Percentiles rank a stretch among this genome's conserved stretches.
These are phyloP conservation scores for Paramyrothecium sp. DNA, from an alignment of 2,329 filamentous ascomycete genomes.

Conservation along the genomic window DNA sequence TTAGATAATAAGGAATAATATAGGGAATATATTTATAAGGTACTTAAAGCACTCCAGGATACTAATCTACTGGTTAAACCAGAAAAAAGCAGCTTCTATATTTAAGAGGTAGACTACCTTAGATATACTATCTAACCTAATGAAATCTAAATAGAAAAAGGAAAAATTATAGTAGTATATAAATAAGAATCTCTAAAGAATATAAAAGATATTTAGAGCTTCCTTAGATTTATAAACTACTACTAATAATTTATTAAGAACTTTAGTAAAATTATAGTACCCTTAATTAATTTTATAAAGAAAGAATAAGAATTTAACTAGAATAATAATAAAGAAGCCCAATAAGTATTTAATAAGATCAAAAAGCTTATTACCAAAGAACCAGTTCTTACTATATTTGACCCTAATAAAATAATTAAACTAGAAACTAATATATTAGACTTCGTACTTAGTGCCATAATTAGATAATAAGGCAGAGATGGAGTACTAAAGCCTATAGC, in stretches of 20 bases:
- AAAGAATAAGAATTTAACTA: conserved; percentile 4
- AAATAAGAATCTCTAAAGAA: too few species aligned
- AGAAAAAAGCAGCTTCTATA: conserved; percentile 13
- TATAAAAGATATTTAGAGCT: too few species aligned
- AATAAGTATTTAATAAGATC: conserved; percentile 5
- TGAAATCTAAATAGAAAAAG: too few species aligned
- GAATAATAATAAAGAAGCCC: background rate
- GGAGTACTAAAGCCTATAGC: background rate
- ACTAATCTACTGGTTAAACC: conserved; percentile 13
- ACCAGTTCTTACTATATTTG: conserved; percentile 6
- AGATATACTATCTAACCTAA: too few species aligned
- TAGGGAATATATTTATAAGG: too few species aligned
- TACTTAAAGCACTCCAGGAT: conserved; percentile 11
- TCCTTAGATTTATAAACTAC: conserved; percentile 10
- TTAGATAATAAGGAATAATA: conserved; percentile 13
- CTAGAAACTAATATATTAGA: conserved; percentile 11
- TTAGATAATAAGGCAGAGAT: background rate
- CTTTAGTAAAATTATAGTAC: conserved; percentile 6
- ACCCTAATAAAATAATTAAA: conserved; percentile 6
- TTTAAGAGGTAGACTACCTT: too few species aligned
- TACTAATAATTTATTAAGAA: conserved; percentile 14
- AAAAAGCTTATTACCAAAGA: conserved; percentile 5
- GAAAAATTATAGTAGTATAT: too few species aligned
- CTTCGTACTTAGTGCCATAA: conserved; percentile 3
- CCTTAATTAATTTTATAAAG: conserved; percentile 6